Base-by-base conservation (phyloP, 2,329 filamentous ascomycete species). In the Hawksworthiomyces lignivorus region DNA sequence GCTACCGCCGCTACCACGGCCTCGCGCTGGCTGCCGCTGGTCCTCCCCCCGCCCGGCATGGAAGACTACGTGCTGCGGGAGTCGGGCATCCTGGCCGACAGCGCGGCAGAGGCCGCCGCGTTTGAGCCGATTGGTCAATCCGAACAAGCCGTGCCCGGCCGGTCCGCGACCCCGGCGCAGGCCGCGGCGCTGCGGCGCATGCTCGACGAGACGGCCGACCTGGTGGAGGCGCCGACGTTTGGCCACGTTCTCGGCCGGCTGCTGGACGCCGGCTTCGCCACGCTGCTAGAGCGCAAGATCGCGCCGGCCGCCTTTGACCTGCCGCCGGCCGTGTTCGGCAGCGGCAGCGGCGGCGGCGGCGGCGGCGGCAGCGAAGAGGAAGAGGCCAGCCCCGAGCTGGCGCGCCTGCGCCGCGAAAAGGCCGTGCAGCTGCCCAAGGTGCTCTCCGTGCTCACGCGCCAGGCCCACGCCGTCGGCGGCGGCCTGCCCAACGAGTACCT, bases 151-250 rank as follows among this genome's bases (percentile, higher is more conserved):
- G 9, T 20, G 20, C 21, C 27, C 4, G 29, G 34, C 17, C 17
- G 32, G 3, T 22, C 33, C n/a, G 14, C 62, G 7, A 54, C 61
- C 4, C 55, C 67, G 3, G 54, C 65, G n/a, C n/a, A 45, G 30
- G 59, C 71, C 10, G 60, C 64, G 7, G 76, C 80, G 1, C 76
- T 98, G 43, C 80, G 90, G 43, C 82, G 85, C 44, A 75, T 98
- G 17, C 76, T 98, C 1, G 90, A 98, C 59, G 92, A 98, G 68
- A 97, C 92, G 2, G 86, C 90, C 29, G 92, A 98, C 59, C 75
- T 98, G 19, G 82, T 97, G 56, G 92, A 98, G 57, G 96, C 92
- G 2, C 92, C 92, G 0, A 77, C 86, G 27, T 97, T 97, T 63
- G 77, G 82, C 1, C 83, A 88, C 55, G 88, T 98, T 27, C 73